phyloP scores from a whole-genome alignment of 140 eudicot genomes.

The Flaveria floridana region DNA sequence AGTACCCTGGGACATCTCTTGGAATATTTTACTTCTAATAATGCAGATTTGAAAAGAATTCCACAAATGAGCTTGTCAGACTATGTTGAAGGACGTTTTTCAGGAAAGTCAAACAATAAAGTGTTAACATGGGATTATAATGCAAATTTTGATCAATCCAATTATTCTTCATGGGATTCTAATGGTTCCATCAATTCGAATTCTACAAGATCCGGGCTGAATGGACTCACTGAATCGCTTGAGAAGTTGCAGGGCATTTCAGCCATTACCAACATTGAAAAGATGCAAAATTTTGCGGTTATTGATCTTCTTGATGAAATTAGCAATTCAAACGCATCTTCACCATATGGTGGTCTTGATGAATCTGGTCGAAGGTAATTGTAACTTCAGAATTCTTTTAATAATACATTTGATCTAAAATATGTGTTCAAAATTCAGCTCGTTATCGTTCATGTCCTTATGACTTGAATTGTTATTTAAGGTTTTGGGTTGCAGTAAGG shows the following conservation, averaged over 20 bases:
- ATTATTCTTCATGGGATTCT: slow-evolving; percentile 39
- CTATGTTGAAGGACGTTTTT: slow-evolving; percentile 62
- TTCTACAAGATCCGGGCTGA: slow-evolving; percentile 50
- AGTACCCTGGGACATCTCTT: slow-evolving; percentile 56
- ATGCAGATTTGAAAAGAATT: slow-evolving; percentile 32
- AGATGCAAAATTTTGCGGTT: slow-evolving; percentile 64
- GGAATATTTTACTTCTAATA: slow-evolving; percentile 44
- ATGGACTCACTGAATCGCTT: slow-evolving; percentile 45
- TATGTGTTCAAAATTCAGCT: neutral
- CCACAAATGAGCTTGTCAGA: slow-evolving; percentile 56
- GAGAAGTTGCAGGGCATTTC: slow-evolving; percentile 47
- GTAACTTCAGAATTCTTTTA: slow-evolving; percentile 9
- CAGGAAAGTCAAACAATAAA: slow-evolving; percentile 38
- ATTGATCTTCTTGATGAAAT: slow-evolving; percentile 79
- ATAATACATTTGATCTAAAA: neutral
- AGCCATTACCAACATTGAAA: slow-evolving; percentile 47
- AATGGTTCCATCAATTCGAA: slow-evolving; percentile 42
- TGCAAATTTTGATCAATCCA: slow-evolving; percentile 31
- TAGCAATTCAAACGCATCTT: slow-evolving; percentile 55
- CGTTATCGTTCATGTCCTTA: slow-evolving; percentile 18
- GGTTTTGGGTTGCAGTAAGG: slow-evolving; percentile 92
- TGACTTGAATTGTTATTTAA: slow-evolving; percentile 19
- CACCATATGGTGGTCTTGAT: slow-evolving; percentile 90
- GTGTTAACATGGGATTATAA: slow-evolving; percentile 59
- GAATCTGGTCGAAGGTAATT: slow-evolving; percentile 88